Conservation (phyloP, 495 filamentous ascomycete genomes). For the Lasiosphaeria miniovina region DNA sequence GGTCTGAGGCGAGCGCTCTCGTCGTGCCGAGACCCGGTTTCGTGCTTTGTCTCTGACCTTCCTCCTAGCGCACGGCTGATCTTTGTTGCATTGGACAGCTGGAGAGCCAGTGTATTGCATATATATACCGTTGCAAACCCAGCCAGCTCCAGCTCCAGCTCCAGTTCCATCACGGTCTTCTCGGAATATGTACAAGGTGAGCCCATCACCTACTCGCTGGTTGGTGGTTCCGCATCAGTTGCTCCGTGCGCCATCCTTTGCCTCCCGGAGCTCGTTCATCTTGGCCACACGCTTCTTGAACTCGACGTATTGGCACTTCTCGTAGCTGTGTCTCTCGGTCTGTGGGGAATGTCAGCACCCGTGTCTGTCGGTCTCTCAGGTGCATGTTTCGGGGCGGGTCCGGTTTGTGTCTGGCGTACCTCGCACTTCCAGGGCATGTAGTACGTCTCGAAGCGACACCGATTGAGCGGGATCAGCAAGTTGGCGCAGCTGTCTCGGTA, state of each 20-base stretch:
- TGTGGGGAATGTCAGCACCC: conserved; percentile 32
- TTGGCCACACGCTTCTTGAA: conserved; percentile 98
- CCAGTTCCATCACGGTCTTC: not conserved
- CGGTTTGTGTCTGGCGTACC: conserved; percentile 55
- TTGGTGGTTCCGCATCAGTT: conserved; percentile 56
- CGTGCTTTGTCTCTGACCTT: too few species aligned
- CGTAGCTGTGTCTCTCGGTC: conserved; percentile 94
- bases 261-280: conserved; percentile 92
- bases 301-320: conserved; percentile 98
- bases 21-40: too few species aligned
- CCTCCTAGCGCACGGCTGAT: too few species aligned
- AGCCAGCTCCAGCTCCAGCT: too few species aligned
- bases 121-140: too few species aligned
- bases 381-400: not conserved
- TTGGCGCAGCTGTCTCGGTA: conserved; percentile 95
- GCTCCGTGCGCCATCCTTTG: conserved; percentile 83
- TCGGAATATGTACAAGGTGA: conserved; percentile 18
- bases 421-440: conserved; percentile 98
- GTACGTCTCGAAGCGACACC: conserved; percentile 85
- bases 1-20: too few species aligned
- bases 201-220: conserved; percentile 1
- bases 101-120: too few species aligned
- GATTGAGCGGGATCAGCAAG: conserved; percentile 91
- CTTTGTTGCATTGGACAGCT: too few species aligned
- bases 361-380: not conserved